phyloP scores from a whole-genome alignment of 1,139 yeast genomes.

The Zygosaccharomyces pseudobailii region DNA sequence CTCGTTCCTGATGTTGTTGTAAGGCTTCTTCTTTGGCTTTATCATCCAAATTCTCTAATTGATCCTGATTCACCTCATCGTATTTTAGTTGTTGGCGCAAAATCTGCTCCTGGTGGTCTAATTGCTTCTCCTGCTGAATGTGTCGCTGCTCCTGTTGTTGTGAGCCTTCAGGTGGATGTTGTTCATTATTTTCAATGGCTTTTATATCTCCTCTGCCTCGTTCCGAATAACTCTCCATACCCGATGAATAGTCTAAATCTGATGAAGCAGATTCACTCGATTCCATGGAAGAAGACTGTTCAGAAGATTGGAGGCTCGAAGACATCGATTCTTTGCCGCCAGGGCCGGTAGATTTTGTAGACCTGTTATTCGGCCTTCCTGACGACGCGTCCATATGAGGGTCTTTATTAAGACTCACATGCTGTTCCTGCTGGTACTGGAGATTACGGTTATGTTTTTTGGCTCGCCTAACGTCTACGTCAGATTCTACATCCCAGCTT shows the following conservation, averaged over 20 bases:
- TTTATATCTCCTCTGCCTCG: background rate
- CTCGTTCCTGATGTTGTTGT: background rate
- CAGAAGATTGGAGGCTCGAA: background rate
- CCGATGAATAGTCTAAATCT: slow-evolving; percentile 8
- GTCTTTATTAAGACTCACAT: slow-evolving; percentile 7
- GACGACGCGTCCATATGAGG: background rate
- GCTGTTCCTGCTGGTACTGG: slow-evolving; percentile 10
- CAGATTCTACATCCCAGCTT: slow-evolving; percentile 68
- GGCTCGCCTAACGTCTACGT: slow-evolving; percentile 13
- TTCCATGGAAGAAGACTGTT: background rate
- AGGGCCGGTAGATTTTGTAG: background rate
- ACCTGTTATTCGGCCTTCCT: background rate
- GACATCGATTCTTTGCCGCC: background rate
- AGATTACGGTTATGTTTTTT: slow-evolving; percentile 8
- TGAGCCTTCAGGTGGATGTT: background rate
- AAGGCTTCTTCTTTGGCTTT: background rate
- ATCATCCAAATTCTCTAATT: background rate
- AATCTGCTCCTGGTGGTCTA: background rate
- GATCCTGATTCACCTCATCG: background rate
- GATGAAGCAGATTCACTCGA: slow-evolving; percentile 9
- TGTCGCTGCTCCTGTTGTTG: background rate
- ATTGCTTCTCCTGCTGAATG: background rate
- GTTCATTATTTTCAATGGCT: background rate
- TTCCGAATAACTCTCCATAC: slow-evolving; percentile 2
- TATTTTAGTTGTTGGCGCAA: background rate